These are phyloP conservation scores for Globisporangium middletonii DNA, from an alignment of 352 stramenopile genomes.

Conservation along the genomic window DNA sequence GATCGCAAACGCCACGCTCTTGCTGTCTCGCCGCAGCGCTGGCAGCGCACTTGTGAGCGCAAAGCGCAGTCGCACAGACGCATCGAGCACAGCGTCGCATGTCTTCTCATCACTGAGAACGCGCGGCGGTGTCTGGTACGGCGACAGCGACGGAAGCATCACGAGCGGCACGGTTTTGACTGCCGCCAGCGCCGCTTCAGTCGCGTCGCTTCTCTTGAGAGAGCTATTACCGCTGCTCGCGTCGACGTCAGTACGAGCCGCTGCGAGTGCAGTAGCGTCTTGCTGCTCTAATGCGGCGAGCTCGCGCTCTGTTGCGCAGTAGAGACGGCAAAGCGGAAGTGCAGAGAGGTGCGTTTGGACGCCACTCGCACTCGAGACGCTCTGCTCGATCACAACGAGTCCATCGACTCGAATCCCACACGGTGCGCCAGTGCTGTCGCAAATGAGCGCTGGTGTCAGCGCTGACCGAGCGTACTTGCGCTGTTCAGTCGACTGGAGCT, in stretches of 20 bases:
- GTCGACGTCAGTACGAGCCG: background rate
- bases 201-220: background rate
- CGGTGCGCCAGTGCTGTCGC: background rate
- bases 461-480: background rate
- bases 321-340: conserved; percentile 9
- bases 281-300: conserved; percentile 1
- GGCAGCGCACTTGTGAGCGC: conserved; percentile 12
- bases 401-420: conserved; percentile 14
- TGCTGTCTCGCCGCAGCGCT: conserved; percentile 5
- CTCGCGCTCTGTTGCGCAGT: conserved; percentile 2
- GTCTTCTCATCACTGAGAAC: background rate
- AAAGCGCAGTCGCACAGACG: background rate
- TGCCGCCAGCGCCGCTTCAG: background rate
- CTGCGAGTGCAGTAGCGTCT: background rate
- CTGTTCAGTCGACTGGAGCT: background rate
- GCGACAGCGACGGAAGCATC: conserved; percentile 14
- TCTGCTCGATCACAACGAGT: conserved; percentile 14
- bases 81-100: background rate
- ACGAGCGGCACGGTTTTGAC: conserved; percentile 4
- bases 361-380: background rate
- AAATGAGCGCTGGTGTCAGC: background rate
- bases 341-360: conserved; percentile 8
- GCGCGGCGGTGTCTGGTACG: conserved; percentile 5
- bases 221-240: background rate
- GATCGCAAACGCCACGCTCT: conserved; percentile 15